A percentile compares a stretch with the other conserved stretches of the same genome.
These are phyloP conservation scores for Schizosaccharomyces japonicus DNA, from an alignment of 805 yeast genomes.

Conservation along the genomic window DNA sequence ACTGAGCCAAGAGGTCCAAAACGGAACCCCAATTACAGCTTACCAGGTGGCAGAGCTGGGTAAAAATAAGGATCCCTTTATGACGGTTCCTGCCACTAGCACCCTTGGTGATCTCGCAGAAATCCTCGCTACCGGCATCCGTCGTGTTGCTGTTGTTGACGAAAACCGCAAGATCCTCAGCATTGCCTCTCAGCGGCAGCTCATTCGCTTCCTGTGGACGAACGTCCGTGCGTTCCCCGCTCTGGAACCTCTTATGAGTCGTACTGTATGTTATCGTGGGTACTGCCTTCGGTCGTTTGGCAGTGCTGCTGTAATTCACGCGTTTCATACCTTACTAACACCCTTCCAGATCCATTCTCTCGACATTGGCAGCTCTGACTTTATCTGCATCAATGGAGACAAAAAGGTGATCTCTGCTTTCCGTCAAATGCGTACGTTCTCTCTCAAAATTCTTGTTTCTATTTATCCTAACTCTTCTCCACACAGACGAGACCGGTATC, in stretches of 20 bases:
- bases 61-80: slow-evolving; percentile 63
- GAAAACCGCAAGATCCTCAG: slow-evolving; percentile 22
- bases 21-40: not conserved
- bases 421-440: slow-evolving; percentile 33
- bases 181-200: slow-evolving; percentile 70
- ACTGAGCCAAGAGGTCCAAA: not conserved
- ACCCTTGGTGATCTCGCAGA: slow-evolving; percentile 55
- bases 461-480: slow-evolving; percentile 13
- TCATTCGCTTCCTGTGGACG: slow-evolving; percentile 71
- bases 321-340: not conserved
- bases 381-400: slow-evolving; percentile 68
- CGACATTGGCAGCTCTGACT: slow-evolving; percentile 47
- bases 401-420: slow-evolving; percentile 71
- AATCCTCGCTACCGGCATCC: slow-evolving; percentile 83
- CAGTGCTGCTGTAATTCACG: not conserved
- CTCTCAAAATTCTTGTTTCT: not conserved
- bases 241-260: slow-evolving; percentile 49
- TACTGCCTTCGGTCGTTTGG: no score
- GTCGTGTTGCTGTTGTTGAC: slow-evolving; percentile 23
- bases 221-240: slow-evolving; percentile 69
- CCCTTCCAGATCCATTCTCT: slow-evolving; percentile 21
- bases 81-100: slow-evolving; percentile 39
- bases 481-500: slow-evolving; percentile 38
- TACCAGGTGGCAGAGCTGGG: slow-evolving; percentile 55
- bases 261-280: slow-evolving; percentile 36